phyloP scores from a whole-genome alignment of 2,329 filamentous ascomycete species.

The Epichloe festucae region DNA sequence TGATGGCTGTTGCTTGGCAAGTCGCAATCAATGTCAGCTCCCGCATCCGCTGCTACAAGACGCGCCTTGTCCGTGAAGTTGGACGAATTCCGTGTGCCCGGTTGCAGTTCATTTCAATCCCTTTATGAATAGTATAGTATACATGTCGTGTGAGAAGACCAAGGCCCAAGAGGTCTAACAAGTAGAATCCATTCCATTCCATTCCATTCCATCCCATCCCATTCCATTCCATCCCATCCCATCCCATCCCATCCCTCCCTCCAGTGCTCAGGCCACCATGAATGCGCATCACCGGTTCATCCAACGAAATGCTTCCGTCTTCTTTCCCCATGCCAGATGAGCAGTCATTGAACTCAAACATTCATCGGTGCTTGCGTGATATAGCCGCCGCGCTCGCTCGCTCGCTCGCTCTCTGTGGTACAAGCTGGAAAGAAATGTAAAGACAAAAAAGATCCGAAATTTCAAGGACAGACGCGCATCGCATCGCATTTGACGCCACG shows the following conservation, averaged over 20 bases:
- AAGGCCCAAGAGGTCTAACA: not conserved
- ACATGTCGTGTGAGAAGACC: slow-evolving; percentile 1
- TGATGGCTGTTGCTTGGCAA: not conserved
- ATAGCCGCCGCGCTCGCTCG: not conserved
- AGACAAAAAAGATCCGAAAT: not conserved
- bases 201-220: too few relatives aligned
- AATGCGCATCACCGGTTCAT: not conserved
- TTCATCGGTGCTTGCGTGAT: not conserved
- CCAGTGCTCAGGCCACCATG: too few relatives aligned
- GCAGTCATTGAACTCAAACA: not conserved
- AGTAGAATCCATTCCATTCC: not conserved
- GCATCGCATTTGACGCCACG: slow-evolving; percentile 2
- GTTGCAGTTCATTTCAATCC: not conserved
- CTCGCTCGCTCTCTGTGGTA: not conserved
- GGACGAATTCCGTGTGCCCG: not conserved
- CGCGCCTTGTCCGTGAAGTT: too few relatives aligned
- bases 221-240: not conserved
- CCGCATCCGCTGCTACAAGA: not conserved
- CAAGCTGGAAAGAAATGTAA: not conserved
- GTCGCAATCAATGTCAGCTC: not conserved
- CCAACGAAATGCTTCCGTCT: not conserved
- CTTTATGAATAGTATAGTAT: slow-evolving; percentile 3
- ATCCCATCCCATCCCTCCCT: too few relatives aligned
- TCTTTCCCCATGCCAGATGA: not conserved
- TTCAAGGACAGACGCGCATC: not conserved